Conservation (phyloP, 257 asterid genomes). For the Nicotiana knightiana region DNA sequence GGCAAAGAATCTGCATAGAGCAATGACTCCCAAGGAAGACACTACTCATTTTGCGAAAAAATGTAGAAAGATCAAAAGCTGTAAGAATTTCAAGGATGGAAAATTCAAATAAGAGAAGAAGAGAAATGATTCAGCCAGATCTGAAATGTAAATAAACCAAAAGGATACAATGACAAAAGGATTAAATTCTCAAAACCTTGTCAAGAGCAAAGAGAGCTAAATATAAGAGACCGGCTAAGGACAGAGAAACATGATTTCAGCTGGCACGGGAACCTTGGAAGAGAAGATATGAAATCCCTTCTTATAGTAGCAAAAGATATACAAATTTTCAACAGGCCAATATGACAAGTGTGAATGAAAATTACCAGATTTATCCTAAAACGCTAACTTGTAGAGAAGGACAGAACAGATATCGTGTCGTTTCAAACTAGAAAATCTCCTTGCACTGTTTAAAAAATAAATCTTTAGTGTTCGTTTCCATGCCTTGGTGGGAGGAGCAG, state of each 20-base stretch:
- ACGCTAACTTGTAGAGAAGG: background rate
- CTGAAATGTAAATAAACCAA: background rate
- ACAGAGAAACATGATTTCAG: background rate
- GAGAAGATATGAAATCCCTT: background rate
- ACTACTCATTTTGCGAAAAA: background rate
- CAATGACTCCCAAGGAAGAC: background rate
- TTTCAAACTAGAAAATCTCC: background rate
- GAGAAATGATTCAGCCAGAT: background rate
- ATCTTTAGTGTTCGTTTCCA: background rate
- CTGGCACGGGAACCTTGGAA: background rate
- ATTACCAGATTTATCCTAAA: background rate
- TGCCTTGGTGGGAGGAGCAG: background rate
- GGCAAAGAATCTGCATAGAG: background rate
- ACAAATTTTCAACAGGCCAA: background rate
- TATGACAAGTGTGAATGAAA: background rate
- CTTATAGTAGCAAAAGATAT: background rate
- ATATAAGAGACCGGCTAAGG: background rate
- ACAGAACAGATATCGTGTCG: too few species aligned
- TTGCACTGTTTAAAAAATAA: background rate
- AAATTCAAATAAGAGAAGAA: constrained; percentile 1
- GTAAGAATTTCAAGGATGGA: background rate
- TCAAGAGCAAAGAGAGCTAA: background rate
- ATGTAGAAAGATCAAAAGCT: background rate
- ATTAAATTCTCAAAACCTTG: background rate
- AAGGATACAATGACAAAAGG: background rate